Evolutionary conservation across 2,329 filamentous ascomycete species (phyloP), one percentile per base, ranked within the genome.

Genomic region (Hymenoscyphus fraxineus): DNA sequence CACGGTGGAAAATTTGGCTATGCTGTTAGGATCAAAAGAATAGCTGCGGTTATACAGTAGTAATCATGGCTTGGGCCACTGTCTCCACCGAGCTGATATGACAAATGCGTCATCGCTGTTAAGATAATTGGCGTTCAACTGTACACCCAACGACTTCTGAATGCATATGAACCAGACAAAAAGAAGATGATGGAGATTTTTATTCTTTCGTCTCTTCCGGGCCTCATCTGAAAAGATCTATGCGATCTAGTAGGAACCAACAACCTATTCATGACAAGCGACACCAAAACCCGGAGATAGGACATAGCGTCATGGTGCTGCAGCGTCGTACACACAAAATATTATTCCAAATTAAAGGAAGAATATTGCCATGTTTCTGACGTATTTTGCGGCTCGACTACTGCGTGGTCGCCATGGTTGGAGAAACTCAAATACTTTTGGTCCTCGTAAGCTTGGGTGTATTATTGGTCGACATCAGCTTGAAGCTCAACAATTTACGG

Each of bases 331-430:
- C 7, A 54, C 12, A 54, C 9, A 13, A 13, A n/a, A 54, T 54
- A 22, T 22, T 12, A 54, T 54, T 54, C 47, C 47, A 54, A 54
- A 54, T 54, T 54, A 54, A 54, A 54, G 47, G 19, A 54, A 54
- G 47, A 10, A 3, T 3, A 13, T 22, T 54, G 27, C 47, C 47
- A 10, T 1, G 19, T 54, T 51, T 19, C 44, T 51, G n/a, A n/a
- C 44, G 10, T 41, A 3, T 41, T 41, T 44, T 51, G 44, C 19
- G 44, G 44, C 44, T 51, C 44, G 44, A 19, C 10, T 54, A 19
- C 22, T 19, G 47, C 47, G 47, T 54, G 44, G 44, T 27, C 9
- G 44, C 22, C 19, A 19, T n/a, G 44, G 44, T 27, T 27, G n/a
- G n/a, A 22, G n/a, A 35, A 54, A 54, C 19, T 54, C 47, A 54